Evolutionary conservation across 2,329 filamentous ascomycete species (phyloP).

Genomic region (Allantophomopsis cytisporea): DNA sequence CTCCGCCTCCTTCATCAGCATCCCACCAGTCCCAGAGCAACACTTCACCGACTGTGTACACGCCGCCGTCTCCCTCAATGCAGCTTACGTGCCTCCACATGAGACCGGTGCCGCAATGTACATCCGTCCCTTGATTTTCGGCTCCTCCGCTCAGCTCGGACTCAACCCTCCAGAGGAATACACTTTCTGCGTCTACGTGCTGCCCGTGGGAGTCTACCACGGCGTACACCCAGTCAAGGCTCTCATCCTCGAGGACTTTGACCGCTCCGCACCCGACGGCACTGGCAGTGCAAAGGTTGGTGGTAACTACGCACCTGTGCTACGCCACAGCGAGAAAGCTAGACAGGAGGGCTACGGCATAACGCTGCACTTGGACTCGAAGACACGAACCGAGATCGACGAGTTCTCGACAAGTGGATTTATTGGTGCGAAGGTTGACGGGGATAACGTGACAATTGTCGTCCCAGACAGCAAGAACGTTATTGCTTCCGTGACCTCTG

Average conservation of each 20-base stretch:
- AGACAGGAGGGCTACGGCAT: slow-evolving; percentile 75
- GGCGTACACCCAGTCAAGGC: slow-evolving; percentile 78
- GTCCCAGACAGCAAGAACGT: slow-evolving; percentile 75
- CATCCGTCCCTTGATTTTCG: slow-evolving; percentile 79
- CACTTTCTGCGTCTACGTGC: slow-evolving; percentile 77
- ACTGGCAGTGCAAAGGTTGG: slow-evolving; percentile 89
- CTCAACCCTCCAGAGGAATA: slow-evolving; percentile 84
- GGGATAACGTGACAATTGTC: slow-evolving; percentile 51
- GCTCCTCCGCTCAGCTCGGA: slow-evolving; percentile 75
- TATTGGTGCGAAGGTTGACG: slow-evolving; percentile 57
- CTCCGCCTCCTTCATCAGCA: slow-evolving; percentile 70
- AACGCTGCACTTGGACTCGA: slow-evolving; percentile 83
- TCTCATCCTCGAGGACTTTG: slow-evolving; percentile 83
- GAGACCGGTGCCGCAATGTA: slow-evolving; percentile 86
- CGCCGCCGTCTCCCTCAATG: slow-evolving; percentile 76
- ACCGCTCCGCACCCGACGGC: slow-evolving; percentile 82
- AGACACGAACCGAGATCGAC: slow-evolving; percentile 72
- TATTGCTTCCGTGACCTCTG: slow-evolving; percentile 72
- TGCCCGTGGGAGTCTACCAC: slow-evolving; percentile 91
- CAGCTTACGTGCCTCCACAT: slow-evolving; percentile 81
- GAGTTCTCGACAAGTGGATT: slow-evolving; percentile 95
- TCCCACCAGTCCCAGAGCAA: slow-evolving; percentile 65
- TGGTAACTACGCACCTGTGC: slow-evolving; percentile 88
- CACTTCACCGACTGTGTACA: slow-evolving; percentile 66
- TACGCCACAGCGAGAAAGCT: slow-evolving; percentile 77